Percentiles rank a stretch among this genome's conserved stretches.
Evolutionary conservation across 2,329 filamentous ascomycete species (phyloP).

Genomic region (Nectriaceae sp.): DNA sequence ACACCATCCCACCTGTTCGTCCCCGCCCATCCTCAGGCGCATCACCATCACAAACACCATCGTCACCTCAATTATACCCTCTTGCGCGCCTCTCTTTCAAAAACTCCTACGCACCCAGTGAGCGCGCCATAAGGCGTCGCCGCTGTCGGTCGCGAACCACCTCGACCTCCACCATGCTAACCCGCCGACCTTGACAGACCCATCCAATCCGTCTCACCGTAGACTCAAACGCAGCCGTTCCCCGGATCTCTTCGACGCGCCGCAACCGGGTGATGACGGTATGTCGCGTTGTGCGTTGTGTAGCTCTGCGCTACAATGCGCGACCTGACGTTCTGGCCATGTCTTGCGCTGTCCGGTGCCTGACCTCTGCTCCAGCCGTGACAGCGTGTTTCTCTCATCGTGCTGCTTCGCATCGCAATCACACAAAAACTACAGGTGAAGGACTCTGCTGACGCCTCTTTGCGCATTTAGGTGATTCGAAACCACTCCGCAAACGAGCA

Average conservation of each 20-base stretch:
- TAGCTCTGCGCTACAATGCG: slow-evolving; percentile 38
- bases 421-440: slow-evolving; percentile 1
- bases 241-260: slow-evolving; percentile 62
- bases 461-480: slow-evolving; percentile 45
- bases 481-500: slow-evolving; percentile 56
- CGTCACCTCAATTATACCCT: neutral
- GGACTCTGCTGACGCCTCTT: slow-evolving; percentile 30
- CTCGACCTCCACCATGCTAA: slow-evolving; percentile 27
- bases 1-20: slow-evolving; percentile 12
- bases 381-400: slow-evolving; percentile 31
- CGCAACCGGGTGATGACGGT: slow-evolving; percentile 68
- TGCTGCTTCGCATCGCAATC: slow-evolving; percentile 31
- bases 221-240: slow-evolving; percentile 81
- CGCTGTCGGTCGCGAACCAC: neutral
- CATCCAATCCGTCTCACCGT: slow-evolving; percentile 58
- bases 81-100: neutral
- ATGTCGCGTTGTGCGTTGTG: slow-evolving; percentile 50
- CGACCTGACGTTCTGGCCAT: slow-evolving; percentile 26
- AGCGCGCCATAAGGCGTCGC: slow-evolving; percentile 9
- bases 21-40: neutral
- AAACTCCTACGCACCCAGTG: slow-evolving; percentile 1
- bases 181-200: slow-evolving; percentile 38
- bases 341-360: slow-evolving; percentile 16
- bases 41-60: neutral
- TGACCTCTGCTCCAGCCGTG: slow-evolving; percentile 16